A percentile compares a stretch with the other conserved stretches of the same genome.
phyloP scores from a whole-genome alignment of 2,329 filamentous ascomycete genomes.

The Exophiala alcalophila region DNA sequence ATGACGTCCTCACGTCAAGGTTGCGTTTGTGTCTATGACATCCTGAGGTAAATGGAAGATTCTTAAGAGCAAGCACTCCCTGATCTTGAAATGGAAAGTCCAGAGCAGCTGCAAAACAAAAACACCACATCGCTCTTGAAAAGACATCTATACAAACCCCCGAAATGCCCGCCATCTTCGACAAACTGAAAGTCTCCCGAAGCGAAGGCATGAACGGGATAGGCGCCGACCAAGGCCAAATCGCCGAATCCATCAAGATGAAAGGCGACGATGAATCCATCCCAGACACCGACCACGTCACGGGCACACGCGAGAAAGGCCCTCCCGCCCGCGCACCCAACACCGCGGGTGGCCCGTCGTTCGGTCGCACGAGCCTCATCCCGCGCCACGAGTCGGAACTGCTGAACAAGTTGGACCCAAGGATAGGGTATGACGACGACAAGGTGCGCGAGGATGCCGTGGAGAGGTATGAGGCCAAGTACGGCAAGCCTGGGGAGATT shows the following conservation, averaged over 20 bases:
- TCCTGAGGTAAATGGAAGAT: too few relatives aligned
- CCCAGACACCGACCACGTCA: too few relatives aligned
- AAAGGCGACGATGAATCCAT: too few relatives aligned
- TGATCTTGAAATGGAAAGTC: too few relatives aligned
- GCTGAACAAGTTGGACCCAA: slow-evolving; percentile 12
- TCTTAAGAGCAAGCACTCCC: too few relatives aligned
- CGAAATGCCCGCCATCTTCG: slow-evolving; percentile 9
- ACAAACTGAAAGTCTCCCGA: slow-evolving; percentile 9
- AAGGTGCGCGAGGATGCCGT: slow-evolving; percentile 3
- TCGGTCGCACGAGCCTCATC: slow-evolving; percentile 13
- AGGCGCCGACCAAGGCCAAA: slow-evolving; percentile 12
- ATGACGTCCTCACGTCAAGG: too few relatives aligned
- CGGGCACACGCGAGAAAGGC: too few relatives aligned
- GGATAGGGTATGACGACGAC: slow-evolving; percentile 11
- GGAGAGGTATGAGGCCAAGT: slow-evolving; percentile 10
- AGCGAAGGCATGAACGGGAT: slow-evolving; percentile 15
- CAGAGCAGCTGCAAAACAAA: too few relatives aligned
- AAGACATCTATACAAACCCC: too few relatives aligned
- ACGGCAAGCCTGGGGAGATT: slow-evolving; percentile 9
- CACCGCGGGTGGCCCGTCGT: slow-evolving; percentile 13
- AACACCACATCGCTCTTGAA: too few relatives aligned
- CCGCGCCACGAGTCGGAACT: slow-evolving; percentile 7
- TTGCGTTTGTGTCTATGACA: too few relatives aligned
- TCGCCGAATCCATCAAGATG: too few relatives aligned
- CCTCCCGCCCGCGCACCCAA: slow-evolving; percentile 13